Base-by-base conservation (phyloP, 441 rosid genomes). In the Gossypium lobatum region DNA sequence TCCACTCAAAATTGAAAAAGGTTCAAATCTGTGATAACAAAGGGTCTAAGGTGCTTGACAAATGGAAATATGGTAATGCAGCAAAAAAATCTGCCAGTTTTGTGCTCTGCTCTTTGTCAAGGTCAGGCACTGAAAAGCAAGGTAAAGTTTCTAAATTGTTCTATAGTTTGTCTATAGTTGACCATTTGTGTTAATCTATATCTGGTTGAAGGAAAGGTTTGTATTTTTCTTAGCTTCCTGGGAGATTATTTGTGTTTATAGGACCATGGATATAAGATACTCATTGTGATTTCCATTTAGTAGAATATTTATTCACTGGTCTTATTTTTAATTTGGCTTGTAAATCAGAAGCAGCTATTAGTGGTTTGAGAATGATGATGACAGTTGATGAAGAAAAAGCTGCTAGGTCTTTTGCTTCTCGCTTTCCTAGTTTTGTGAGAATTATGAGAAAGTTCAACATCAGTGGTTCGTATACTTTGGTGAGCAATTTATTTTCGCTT, bases 401-500 rank as follows among this genome's bases (percentile, higher is more conserved):
- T 23, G 83, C 92, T 67, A 77, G 72, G 50, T 82, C 88, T 62
- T 84, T 88, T 77, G 70, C 76, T 58, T 86, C 89, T 10, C 65
- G 57, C 69, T 85, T 80, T 70, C 92, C 92, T 48, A 80, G 72
- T 71, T 88, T 88, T 81, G 88, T 83, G 64, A 78, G 86, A 71
- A 81, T 85, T 72, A 88, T 86, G 92, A 86, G 74, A 76, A 82
- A 85, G 79, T 86, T 88, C 83, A 88, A 86, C 62, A 45, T 82
- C 78, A 82, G 88, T 75, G 92, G 90, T 68, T 88, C 90, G 17
- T 86, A 81, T 75, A 88, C 92, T 34, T 75, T 86, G 80, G 88
- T 86, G 60, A 80, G 87, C 72, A 77, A 46, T 69, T 76, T 77
- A 21, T 16, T n/a, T 60, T 16, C 14, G 0, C 20, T 59, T 26